Base-by-base conservation (phyloP, 2,329 filamentous ascomycete genomes). In the Epichloe brachyelytri region DNA sequence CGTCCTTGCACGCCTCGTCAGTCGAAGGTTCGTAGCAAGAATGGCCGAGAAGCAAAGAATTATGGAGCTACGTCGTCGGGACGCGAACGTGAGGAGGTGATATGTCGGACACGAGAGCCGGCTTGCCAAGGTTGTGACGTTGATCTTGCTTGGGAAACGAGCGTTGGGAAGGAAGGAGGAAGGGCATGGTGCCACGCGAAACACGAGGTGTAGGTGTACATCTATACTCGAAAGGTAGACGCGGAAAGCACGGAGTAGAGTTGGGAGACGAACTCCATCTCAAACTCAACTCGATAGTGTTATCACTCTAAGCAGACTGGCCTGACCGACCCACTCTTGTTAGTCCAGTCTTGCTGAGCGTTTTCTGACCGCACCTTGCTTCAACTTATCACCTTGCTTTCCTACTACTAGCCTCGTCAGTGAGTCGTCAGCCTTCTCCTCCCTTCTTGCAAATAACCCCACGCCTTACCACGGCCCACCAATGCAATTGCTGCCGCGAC, bases 381-480 rank as follows among this genome's bases (percentile, higher is more conserved):
- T 26, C 2, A 26, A 26, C 22, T 26, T 0, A 7, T 26, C 6
- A 37, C 37, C 17, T 41, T 19, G 20, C 30, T 10, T 12, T 30
- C 38, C 40, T 41, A 40, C 39, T 34, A 8, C 33, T 49, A 51
- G 54, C 51, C 49, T 55, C 22, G 22, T 26, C 22, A 26, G 6
- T 26, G 22, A 26, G 22, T 26, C 49, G 47, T 47, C 52, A 55
- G 54, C 54, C 52, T 55, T 55, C 49, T 30, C n/a, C n/a, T 15
- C 17, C 43, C 43, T 34, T n/a, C 10, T 22, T 33, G 20, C 54
- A 54, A 54, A 49, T 37, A 49, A 47, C 43, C 22, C 49, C 46
- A 54, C 52, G 46, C 43, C 45, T 36, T 15, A 37, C 49, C 43
- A 36, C 34, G 48, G 44, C 45, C 43, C 52, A 53, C 54, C 54